phyloP scores from a whole-genome alignment of 306 rosid genomes.

The Glycine latifolia region DNA sequence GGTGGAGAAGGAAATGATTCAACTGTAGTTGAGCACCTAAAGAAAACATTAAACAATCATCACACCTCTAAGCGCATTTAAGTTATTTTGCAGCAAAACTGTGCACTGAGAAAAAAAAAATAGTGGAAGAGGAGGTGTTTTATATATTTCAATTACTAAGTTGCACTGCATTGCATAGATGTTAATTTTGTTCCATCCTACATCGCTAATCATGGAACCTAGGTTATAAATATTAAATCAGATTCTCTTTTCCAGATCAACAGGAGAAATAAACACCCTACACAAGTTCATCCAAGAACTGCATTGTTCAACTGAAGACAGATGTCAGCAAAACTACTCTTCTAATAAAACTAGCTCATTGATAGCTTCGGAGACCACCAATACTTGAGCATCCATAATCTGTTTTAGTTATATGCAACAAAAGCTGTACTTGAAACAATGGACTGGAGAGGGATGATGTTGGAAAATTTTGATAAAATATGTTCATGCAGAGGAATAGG shows the following conservation, averaged over 20 bases:
- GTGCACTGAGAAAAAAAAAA: constrained; percentile 20
- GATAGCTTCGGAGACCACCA: constrained; percentile 8
- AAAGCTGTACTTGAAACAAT: constrained; percentile 1
- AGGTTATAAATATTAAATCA: constrained; percentile 10
- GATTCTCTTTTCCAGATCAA: neutral
- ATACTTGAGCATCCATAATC: constrained; percentile 16
- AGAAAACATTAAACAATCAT: constrained; percentile 40
- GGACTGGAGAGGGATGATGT: neutral
- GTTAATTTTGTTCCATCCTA: constrained; percentile 18
- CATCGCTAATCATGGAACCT: constrained; percentile 13
- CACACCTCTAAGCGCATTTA: neutral
- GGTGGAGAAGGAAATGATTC: constrained; percentile 86
- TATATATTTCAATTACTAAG: constrained; percentile 20
- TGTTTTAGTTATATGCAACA: neutral
- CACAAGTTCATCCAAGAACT: constrained; percentile 20
- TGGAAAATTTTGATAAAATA: neutral
- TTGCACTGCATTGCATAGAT: neutral
- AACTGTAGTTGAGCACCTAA: constrained; percentile 90
- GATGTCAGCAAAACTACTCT: neutral
- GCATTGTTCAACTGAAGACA: constrained; percentile 16
- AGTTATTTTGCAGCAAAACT: constrained; percentile 20
- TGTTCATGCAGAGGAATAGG: constrained; percentile 3
- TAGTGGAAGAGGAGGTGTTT: neutral
- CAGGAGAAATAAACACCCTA: neutral
- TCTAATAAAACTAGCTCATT: neutral